Evolutionary conservation across 106 monocot species (phyloP).

Genomic region (Dendrobium nobile): DNA sequence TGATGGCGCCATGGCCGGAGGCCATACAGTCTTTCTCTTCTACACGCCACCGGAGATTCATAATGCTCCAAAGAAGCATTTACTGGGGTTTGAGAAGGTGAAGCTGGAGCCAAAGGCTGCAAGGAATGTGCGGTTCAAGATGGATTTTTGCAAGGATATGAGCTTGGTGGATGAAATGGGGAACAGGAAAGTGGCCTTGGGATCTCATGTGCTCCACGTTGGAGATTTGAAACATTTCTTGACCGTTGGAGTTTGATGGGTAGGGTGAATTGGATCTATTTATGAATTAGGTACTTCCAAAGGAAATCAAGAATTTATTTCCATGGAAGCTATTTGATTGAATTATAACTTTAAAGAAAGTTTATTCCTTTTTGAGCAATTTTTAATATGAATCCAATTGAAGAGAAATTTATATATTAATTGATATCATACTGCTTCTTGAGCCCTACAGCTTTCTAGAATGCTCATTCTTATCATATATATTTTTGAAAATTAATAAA

Average conservation of each 20-base stretch:
- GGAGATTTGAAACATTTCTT: constrained; percentile 81
- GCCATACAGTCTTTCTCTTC: constrained; percentile 81
- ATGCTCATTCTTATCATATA: no score
- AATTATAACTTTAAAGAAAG: background rate
- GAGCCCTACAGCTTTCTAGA: no score
- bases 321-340: background rate
- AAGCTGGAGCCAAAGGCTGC: constrained; percentile 22
- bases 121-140: constrained; percentile 50
- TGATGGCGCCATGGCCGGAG: constrained; percentile 32
- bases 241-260: constrained; percentile 48
- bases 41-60: constrained; percentile 70
- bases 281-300: background rate
- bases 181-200: constrained; percentile 63
- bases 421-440: background rate
- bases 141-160: constrained; percentile 85
- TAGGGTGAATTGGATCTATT: background rate
- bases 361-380: background rate
- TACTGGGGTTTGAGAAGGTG: constrained; percentile 84
- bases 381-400: background rate
- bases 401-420: background rate
- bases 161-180: constrained; percentile 78
- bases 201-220: constrained; percentile 72
- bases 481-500: no score
- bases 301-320: background rate
- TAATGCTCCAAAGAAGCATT: constrained; percentile 66